Evolutionary conservation across 2,329 filamentous ascomycete genomes (phyloP), one percentile per base, ranked within the genome.

Genomic region (Neurospora crassa): DNA sequence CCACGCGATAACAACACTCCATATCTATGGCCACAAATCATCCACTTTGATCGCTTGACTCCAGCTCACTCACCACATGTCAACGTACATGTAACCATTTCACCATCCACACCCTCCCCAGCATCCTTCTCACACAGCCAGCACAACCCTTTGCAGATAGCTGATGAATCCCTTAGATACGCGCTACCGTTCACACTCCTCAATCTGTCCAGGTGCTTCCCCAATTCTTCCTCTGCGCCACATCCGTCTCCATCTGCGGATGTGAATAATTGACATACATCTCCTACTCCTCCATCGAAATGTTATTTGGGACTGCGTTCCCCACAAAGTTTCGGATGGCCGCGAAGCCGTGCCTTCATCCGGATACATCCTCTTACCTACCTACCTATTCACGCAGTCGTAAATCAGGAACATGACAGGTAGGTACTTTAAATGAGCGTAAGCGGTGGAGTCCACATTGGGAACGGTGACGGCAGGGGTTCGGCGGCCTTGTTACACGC

Each of bases 351-450:
- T 29, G 3, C 82, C 81, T 12, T 78, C 77, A 3, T 74, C 70
- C 0, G 81, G 81, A 68, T 81, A 81, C 1, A 72, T 67, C 16
- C 76, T 76, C 29, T 73, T 74, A 70, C 29, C 24, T 24, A 24
- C 24, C 24, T 24, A 24, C 24, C 29, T 29, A 29, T 79, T 77
- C 5, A 78, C 78, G 18, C 82, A 79, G 74, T 86, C 84, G 69
- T 83, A 82, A 69, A 85, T 82, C 71, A 86, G 82, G 18, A 84
- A 81, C 72, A 87, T 84, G 41, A 86, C 24, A 24, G 24, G 80
- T 69, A 86, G 80, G 73, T 82, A 82, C 71, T 82, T 80, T n/a
- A 81, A 81, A 73, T 83, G 81, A 7, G 80, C 81, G 67, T 83
- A 84, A 7, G 81, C 78, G 7, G 81, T 80, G 29, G 77, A 72